Base-by-base conservation (phyloP, 2,329 filamentous ascomycete genomes). In the Pleomassaria siparia region DNA sequence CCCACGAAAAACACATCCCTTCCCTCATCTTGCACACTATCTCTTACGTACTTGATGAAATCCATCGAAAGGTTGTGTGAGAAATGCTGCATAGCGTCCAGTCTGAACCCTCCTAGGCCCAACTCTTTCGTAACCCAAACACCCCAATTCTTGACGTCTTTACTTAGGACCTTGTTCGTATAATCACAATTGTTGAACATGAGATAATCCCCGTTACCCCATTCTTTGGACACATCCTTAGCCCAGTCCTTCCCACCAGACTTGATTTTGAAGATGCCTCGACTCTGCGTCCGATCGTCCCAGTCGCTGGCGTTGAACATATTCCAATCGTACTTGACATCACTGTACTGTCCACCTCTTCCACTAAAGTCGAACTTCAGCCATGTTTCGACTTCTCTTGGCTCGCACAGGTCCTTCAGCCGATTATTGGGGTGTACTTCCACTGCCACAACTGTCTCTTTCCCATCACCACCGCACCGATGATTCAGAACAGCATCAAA, bases 121-220 rank as follows among this genome's bases (percentile, higher is more conserved):
- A 86, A 62, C 44, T 82, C 71, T 2, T 77, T 65, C 1, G 77
- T 74, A 45, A 88, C 72, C 85, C 85, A 88, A 13, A 76, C 70
- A 2, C 80, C 81, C 85, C 85, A 88, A 39, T 75, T 72, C 25
- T 85, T 69, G 2, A 86, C 76, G 52, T 88, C 85, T 2, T 77
- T 62, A n/a, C 75, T 73, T 8, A 87, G 84, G 51, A 85, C 84
- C 0, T 33, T 20, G 29, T 50, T 47, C 9, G 44, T 46, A 59
- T 85, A 84, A 64, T 87, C 83, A 24, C 88, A 63, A 64, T 88
- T 81, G 13, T 82, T 80, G 54, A 86, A 86, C 81, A 88, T 86
- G 37, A 87, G 73, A 57, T 82, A 87, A 64, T 83, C 81, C 40
- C 60, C 66, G 59, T 88, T 88, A 4, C 85, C 85, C 55, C 82